These are phyloP conservation scores for Luvunga scandens DNA, from an alignment of 345 rosid genomes.

Conservation along the genomic window DNA sequence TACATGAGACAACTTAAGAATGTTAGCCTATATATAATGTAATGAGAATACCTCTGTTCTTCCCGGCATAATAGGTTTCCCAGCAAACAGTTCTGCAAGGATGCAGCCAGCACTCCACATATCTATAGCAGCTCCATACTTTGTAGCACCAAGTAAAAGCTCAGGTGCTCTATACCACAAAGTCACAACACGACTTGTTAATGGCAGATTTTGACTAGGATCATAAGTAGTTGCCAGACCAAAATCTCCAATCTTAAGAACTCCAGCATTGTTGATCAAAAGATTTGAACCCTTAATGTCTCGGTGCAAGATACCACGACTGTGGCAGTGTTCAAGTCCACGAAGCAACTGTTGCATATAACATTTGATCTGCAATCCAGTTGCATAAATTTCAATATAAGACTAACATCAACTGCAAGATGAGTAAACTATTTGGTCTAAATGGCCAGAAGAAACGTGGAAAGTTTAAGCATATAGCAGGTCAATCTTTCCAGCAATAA, in stretches of 20 bases:
- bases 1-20: background rate
- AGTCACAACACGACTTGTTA: constrained; percentile 95
- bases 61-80: constrained; percentile 95
- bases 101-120: constrained; percentile 95
- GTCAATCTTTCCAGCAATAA: background rate
- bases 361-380: constrained; percentile 65
- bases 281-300: constrained; percentile 96
- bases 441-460: background rate
- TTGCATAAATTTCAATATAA: background rate
- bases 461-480: background rate
- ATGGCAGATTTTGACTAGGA: constrained; percentile 49
- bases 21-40: background rate
- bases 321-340: constrained; percentile 92
- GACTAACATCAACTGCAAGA: background rate
- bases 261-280: constrained; percentile 62
- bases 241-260: constrained; percentile 89
- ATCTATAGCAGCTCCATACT: constrained; percentile 80
- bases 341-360: constrained; percentile 66
- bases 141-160: constrained; percentile 88
- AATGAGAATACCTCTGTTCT: constrained; percentile 74
- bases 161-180: constrained; percentile 97
- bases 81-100: constrained; percentile 74
- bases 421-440: background rate
- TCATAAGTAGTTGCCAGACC: constrained; percentile 71
- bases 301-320: constrained; percentile 76